These are phyloP conservation scores for Colletotrichum sp. DNA, from an alignment of 2,329 filamentous ascomycete species.

Conservation along the genomic window DNA sequence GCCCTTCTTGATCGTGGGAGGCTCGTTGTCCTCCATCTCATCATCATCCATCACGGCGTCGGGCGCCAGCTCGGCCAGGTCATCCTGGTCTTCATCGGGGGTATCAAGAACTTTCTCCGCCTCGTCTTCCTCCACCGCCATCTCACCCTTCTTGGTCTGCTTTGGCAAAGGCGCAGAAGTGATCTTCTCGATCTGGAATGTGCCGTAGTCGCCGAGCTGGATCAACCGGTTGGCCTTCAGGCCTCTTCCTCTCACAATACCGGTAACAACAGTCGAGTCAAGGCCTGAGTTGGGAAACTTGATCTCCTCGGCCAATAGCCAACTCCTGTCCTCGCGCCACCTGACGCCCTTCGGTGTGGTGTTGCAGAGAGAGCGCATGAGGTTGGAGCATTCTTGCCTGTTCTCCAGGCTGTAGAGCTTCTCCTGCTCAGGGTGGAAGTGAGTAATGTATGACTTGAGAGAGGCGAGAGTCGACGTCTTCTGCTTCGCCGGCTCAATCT, in stretches of 20 bases:
- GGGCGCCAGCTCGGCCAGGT: constrained; percentile 82
- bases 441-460: constrained; percentile 89
- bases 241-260: constrained; percentile 83
- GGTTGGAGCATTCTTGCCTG: constrained; percentile 87
- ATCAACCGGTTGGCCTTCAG: constrained; percentile 90
- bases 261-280: constrained; percentile 77
- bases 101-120: constrained; percentile 67
- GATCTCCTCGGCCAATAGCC: constrained; percentile 89
- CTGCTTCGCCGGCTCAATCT: constrained; percentile 80
- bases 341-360: constrained; percentile 91
- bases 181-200: constrained; percentile 92
- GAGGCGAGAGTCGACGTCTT: constrained; percentile 78
- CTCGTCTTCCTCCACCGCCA: constrained; percentile 68
- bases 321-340: constrained; percentile 95
- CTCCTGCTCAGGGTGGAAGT: constrained; percentile 92
- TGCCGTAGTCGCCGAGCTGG: constrained; percentile 92
- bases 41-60: constrained; percentile 74
- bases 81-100: constrained; percentile 82
- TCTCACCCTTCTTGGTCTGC: constrained; percentile 66
- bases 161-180: constrained; percentile 72
- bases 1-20: constrained; percentile 70
- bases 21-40: constrained; percentile 43
- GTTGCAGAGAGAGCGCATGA: constrained; percentile 90
- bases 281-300: constrained; percentile 68
- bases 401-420: constrained; percentile 90